Evolutionary conservation across 2,329 filamentous ascomycete species (phyloP).

Genomic region (Tolypocladium album): DNA sequence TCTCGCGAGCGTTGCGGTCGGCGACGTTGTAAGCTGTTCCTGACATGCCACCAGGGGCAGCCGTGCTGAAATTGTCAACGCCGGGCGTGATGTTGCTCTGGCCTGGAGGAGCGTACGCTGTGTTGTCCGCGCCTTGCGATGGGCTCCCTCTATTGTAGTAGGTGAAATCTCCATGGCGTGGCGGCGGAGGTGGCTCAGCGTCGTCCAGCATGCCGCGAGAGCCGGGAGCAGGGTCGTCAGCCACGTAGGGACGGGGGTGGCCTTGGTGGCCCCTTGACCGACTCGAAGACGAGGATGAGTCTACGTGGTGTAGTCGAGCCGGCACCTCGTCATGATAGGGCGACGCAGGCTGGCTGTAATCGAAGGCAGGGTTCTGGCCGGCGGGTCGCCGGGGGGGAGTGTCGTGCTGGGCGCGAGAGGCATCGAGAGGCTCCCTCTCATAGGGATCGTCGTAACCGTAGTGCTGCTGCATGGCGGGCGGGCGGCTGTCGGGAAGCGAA

Average conservation of each 20-base stretch:
- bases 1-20: constrained; percentile 52
- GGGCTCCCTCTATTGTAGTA: constrained; percentile 9
- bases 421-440: constrained; percentile 25
- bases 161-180: constrained; percentile 11
- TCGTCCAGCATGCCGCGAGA: background rate
- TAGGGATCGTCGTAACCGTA: constrained; percentile 18
- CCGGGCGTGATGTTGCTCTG: constrained; percentile 43
- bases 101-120: constrained; percentile 12
- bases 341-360: constrained; percentile 1
- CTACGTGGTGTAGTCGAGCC: background rate
- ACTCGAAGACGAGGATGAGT: constrained; percentile 1
- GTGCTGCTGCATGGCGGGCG: constrained; percentile 20
- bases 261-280: background rate
- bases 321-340: constrained; percentile 19
- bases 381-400: constrained; percentile 10
- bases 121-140: constrained; percentile 11
- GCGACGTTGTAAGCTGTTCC: constrained; percentile 58
- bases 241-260: background rate
- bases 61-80: constrained; percentile 55
- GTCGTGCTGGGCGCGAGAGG: constrained; percentile 7
- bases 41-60: constrained; percentile 54
- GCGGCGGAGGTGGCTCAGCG: constrained; percentile 5
- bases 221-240: background rate
- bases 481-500: background rate
- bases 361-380: constrained; percentile 1